These are phyloP conservation scores for Penium margaritaceum DNA, from an alignment of 139 green algal species.

Conservation along the genomic window DNA sequence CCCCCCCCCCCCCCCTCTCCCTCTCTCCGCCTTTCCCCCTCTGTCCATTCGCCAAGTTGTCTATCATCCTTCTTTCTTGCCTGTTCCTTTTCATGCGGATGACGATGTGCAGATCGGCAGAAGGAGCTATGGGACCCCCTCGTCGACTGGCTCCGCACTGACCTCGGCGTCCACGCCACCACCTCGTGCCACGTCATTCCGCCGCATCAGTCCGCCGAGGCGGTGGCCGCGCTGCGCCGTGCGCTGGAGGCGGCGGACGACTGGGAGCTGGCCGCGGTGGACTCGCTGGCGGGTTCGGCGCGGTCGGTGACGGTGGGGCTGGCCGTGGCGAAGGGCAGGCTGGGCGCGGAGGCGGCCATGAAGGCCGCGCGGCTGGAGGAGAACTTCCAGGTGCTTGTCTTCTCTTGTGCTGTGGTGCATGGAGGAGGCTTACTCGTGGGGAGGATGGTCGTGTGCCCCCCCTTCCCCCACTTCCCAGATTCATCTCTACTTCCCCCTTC, in stretches of 20 bases:
- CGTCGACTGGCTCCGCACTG: slow-evolving; percentile 50
- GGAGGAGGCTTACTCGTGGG: too few species aligned
- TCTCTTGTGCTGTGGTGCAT: slow-evolving; percentile 7
- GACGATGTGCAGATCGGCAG: slow-evolving; percentile 48
- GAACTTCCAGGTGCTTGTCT: slow-evolving; percentile 40
- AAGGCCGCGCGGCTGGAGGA: slow-evolving; percentile 35
- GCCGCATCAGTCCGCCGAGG: slow-evolving; percentile 12
- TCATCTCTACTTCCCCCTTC: too few species aligned
- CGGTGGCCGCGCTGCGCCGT: slow-evolving; percentile 9
- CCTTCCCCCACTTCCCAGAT: too few species aligned
- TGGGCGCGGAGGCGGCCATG: slow-evolving; percentile 60
- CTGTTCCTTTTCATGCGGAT: too few species aligned
- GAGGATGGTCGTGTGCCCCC: too few species aligned
- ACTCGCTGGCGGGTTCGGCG: slow-evolving; percentile 63
- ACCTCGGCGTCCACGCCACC: slow-evolving; percentile 48
- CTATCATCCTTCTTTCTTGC: neutral
- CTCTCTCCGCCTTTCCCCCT: neutral
- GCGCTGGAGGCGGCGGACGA: slow-evolving; percentile 50
- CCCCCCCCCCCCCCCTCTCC: neutral
- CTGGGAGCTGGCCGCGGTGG: slow-evolving; percentile 69
- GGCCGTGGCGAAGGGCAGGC: slow-evolving; percentile 57
- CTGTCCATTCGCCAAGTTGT: neutral
- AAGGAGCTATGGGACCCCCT: slow-evolving; percentile 62
- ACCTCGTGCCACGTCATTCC: slow-evolving; percentile 4
- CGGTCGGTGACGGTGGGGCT: slow-evolving; percentile 78